Conservation (phyloP, 2,329 filamentous ascomycete species). For the Monosporascus sp. region DNA sequence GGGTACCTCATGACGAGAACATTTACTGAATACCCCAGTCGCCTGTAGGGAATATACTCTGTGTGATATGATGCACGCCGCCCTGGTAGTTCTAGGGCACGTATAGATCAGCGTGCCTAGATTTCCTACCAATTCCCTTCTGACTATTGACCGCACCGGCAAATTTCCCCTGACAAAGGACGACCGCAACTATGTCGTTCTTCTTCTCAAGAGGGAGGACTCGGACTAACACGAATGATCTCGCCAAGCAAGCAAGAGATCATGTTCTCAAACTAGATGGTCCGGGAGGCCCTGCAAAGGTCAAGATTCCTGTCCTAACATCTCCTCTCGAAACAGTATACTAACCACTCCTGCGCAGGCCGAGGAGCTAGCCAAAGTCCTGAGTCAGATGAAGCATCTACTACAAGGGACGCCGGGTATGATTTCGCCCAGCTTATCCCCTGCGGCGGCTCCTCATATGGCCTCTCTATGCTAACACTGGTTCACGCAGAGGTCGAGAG, state of each 20-base stretch:
- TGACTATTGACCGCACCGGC: not conserved
- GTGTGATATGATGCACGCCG: not conserved
- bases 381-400: conserved; percentile 86
- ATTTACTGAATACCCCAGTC: too few species aligned
- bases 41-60: not conserved
- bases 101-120: not conserved
- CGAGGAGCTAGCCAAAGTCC: conserved; percentile 80
- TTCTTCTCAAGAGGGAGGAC: conserved; percentile 49
- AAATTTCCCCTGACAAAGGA: not conserved
- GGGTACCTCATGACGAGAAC: too few species aligned
- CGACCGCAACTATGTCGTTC: conserved; percentile 42
- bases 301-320: conserved; percentile 17
- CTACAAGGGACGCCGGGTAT: conserved; percentile 89
- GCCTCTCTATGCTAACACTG: conserved; percentile 10
- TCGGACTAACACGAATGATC: conserved; percentile 45
- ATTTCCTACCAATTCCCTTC: not conserved
- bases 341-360: conserved; percentile 46
- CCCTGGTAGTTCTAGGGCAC: not conserved
- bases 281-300: conserved; percentile 42
- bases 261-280: conserved; percentile 48
- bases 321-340: conserved; percentile 3
- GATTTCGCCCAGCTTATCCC: conserved; percentile 10
- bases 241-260: conserved; percentile 51
- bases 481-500: conserved; percentile 67
- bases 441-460: conserved; percentile 1